Base-by-base conservation (phyloP, 768 basidiomycete genomes). In the Daedaleopsis sinensis region DNA sequence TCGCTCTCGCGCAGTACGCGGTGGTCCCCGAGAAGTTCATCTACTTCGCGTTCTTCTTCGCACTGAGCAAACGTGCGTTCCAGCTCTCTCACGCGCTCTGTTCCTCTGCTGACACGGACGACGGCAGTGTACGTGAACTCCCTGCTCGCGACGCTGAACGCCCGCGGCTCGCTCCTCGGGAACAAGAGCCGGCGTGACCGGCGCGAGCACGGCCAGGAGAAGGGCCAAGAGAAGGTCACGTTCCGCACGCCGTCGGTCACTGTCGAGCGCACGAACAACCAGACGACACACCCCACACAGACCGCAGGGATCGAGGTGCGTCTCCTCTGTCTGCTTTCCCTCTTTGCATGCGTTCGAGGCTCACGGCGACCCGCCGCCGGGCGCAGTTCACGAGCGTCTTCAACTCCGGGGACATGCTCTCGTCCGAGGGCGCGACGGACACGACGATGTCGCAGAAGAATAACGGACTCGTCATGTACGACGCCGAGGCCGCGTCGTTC, bases 101-200 rank as follows among this genome's bases (percentile, higher is more conserved):
- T 19, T 23, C 18, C 38, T 52, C 23, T 9, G n/a, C 52, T 18
- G 18, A 18, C 23, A 13, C 35, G 38, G 7, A 0, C 24, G 27
- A n/a, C 16, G 10, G 32, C 57, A 67, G 66, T 67, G 18, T 67
- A 67, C 57, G 61, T 63, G 21, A 67, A 67, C 62, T 65, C 63
- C 24, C 52, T 67, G 13, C 66, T 67, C 43, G 63, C 66, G 11
- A 67, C 64, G 10, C 55, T 67, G 39, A 67, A 67, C 54, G 63
- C 66, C 13, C 66, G 66, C 48, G 55, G 63, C 4, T 57, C 56
- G 10, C 52, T 67, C 35, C 55, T 63, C 37, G 63, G 59, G 43
- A 23, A 32, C 43, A 12, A 24, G 58, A 37, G 36, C 13, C 59
- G 63, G 2, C 52, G 51, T 1, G 15, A 24, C 13, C 59, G 63